These are phyloP conservation scores for Mallotus japonicus DNA, from an alignment of 441 rosid species.

Conservation along the genomic window DNA sequence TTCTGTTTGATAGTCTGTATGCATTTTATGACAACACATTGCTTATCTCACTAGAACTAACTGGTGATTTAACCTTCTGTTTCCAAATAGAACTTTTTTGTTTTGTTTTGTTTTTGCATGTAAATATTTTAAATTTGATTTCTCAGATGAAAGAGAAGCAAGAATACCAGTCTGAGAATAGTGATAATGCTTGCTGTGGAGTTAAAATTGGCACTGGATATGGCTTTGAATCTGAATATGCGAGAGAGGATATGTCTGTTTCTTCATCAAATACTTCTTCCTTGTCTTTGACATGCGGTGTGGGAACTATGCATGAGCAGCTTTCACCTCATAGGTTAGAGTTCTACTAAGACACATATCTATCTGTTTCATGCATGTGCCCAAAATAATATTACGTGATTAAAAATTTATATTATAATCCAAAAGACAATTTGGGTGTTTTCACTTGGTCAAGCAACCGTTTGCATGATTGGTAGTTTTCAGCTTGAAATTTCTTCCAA, in stretches of 20 bases:
- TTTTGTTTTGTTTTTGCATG: neutral
- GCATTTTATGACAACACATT: neutral
- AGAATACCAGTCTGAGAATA: constrained; percentile 31
- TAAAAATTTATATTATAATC: neutral
- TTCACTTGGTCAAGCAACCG: neutral
- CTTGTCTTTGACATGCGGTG: constrained; percentile 21
- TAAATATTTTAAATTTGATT: neutral
- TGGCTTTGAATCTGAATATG: constrained; percentile 26
- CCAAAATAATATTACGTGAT: neutral
- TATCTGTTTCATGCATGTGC: neutral
- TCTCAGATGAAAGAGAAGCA: constrained; percentile 44
- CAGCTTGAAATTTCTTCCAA: neutral
- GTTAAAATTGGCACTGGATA: constrained; percentile 33
- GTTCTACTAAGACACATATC: constrained; percentile 2
- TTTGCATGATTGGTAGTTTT: neutral
- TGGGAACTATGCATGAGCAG: constrained; percentile 32
- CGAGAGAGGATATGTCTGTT: constrained; percentile 30
- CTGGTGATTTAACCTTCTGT: neutral
- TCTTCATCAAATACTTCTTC: constrained; percentile 21
- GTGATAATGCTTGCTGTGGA: constrained; percentile 16
- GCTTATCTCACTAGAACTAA: neutral
- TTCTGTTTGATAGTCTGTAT: neutral
- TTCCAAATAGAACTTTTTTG: neutral
- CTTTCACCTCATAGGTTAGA: constrained; percentile 36
- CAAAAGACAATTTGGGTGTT: neutral